Evolutionary conservation across 176 grass and related monocot species (phyloP), one percentile per base, ranked within the genome.

Genomic region (Juncus effusus): DNA sequence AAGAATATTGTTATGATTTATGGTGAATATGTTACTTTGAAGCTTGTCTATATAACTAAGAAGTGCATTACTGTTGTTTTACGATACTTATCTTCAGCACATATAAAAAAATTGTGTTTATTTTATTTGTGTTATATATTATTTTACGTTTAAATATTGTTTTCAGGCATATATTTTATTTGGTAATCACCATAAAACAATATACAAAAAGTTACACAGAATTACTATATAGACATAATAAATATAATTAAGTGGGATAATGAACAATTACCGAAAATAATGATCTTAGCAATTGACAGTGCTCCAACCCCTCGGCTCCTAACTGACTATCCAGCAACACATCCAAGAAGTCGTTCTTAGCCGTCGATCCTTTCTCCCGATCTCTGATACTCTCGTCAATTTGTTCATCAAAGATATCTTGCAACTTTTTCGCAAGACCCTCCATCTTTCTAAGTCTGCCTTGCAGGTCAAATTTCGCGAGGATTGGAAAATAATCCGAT

Each of bases 401-500:
- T 36, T 73, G 54, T 3, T 62, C 3, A 15, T 87, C 76, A 11
- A 87, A 63, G 5, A 77, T 16, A 3, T 7, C 10, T 52, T 77
- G 59, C 2, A 58, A 8, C 55, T 7, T 72, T 7, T 4, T 38
- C 1, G 82, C 0, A 62, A 28, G 40, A 0, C 1, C 16, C 1
- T 37, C 36, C 4, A 79, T 10, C 0, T 36, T 13, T 7, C 61
- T 62, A 10, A 40, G 62, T 36, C 1, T 49, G 37, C 86, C 78
- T 63, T 85, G 78, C 9, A 74, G 61, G 38, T 90, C 86, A 13
- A 60, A 6, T 2, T 41, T 11, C 12, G 80, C 72, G 4, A 87
- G 40, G 6, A 15, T 35, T 4, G 85, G 80, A 14, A 83, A 76
- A 42, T 79, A 63, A 77, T 87, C 79, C 0, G 80, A 87, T 3